Conservation (phyloP, 345 rosid species). For the Schrenkiella parvula region DNA sequence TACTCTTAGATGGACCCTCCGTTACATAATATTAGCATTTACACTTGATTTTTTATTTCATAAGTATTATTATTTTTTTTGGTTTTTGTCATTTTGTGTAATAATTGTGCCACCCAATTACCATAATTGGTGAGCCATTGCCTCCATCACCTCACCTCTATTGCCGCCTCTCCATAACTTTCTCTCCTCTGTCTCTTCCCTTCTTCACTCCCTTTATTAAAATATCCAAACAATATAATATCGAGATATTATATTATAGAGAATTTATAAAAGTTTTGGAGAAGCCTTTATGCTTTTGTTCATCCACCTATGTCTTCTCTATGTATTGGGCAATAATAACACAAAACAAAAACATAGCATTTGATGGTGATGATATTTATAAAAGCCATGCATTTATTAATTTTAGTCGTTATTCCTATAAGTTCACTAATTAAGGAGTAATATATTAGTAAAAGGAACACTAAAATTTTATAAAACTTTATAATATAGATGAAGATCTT, state of each 20-base stretch:
- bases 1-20: slow-evolving; percentile 23
- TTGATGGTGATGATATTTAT: background rate
- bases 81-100: slow-evolving; percentile 25
- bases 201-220: background rate
- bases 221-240: background rate
- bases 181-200: background rate
- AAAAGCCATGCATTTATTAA: too few relatives aligned
- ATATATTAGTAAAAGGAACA: background rate
- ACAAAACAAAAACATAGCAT: background rate
- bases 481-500: background rate
- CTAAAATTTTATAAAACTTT: too few relatives aligned
- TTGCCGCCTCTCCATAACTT: slow-evolving; percentile 19
- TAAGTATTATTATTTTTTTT: background rate
- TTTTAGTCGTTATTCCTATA: too few relatives aligned
- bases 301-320: background rate
- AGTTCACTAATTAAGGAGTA: too few relatives aligned
- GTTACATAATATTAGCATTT: background rate
- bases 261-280: background rate
- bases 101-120: slow-evolving; percentile 28
- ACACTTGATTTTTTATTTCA: background rate
- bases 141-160: slow-evolving; percentile 20
- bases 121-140: slow-evolving; percentile 29
- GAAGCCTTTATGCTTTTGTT: background rate
- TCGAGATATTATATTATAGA: background rate
- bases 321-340: background rate